These are phyloP conservation scores for Eucalyptus polyanthemos DNA, from an alignment of 345 rosid species.

Conservation along the genomic window DNA sequence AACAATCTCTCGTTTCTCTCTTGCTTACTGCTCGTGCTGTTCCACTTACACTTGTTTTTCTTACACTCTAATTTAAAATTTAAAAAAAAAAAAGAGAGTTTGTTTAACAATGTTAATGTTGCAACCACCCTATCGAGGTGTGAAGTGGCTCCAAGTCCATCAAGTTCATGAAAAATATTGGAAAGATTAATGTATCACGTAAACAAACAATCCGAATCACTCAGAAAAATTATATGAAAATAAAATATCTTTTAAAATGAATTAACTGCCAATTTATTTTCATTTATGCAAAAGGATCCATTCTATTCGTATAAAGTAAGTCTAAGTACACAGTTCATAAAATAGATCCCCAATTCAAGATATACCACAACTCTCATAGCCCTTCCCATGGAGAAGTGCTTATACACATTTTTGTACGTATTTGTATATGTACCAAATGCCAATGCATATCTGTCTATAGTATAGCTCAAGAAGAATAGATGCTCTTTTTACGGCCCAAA, in stretches of 20 bases:
- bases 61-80: not conserved
- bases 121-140: not conserved
- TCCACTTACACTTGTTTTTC: not conserved
- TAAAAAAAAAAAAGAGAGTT: not conserved
- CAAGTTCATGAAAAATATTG: not conserved
- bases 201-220: not conserved
- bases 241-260: not conserved
- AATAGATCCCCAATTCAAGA: not conserved
- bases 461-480: not conserved
- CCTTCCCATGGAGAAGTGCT: not conserved
- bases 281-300: not conserved
- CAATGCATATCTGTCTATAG: not conserved
- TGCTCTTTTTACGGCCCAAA: not conserved
- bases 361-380: not conserved
- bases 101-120: not conserved
- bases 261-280: not conserved
- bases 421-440: not conserved
- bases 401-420: not conserved
- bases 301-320: not conserved
- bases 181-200: not conserved
- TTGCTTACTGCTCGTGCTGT: not conserved
- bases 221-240: not conserved
- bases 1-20: not conserved
- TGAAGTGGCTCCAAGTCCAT: not conserved
- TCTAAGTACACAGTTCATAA: too few species aligned